Conservation (phyloP, 768 basidiomycete species). For the Lentinula lateritia region DNA sequence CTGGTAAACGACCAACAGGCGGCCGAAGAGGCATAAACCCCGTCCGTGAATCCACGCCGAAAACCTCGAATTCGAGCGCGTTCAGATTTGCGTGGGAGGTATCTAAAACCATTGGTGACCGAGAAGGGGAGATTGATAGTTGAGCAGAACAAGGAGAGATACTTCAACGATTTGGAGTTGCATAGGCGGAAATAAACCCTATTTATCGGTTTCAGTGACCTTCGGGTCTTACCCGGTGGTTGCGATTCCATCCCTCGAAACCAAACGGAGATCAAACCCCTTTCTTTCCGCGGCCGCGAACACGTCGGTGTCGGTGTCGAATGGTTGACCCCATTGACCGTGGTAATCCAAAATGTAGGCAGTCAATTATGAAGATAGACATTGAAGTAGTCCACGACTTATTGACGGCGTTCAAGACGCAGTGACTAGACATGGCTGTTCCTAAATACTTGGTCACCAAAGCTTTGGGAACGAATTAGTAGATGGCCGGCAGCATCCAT, state of each 20-base stretch:
- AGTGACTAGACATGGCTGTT: no score
- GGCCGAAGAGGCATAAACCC: slow-evolving; percentile 89
- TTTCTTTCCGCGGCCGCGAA: not conserved
- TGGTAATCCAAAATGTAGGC: not conserved
- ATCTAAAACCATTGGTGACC: not conserved
- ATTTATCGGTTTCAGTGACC: not conserved
- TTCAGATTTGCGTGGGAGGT: slow-evolving; percentile 15
- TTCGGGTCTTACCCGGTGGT: slow-evolving; percentile 1
- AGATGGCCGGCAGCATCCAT: no score
- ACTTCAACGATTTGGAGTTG: no score
- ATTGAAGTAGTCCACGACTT: no score
- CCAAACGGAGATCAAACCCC: not conserved
- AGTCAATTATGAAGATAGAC: no score
- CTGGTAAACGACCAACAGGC: slow-evolving; percentile 59
- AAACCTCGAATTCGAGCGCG: slow-evolving; percentile 76
- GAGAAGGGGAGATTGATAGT: not conserved
- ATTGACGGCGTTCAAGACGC: no score
- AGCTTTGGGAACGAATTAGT: no score
- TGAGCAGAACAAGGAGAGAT: not conserved
- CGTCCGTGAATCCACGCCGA: slow-evolving; percentile 86
- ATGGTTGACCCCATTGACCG: no score
- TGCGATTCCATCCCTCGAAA: not conserved
- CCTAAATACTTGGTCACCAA: no score
- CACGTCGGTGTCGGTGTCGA: not conserved
- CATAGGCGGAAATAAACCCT: not conserved